Conservation (phyloP, 2,329 filamentous ascomycete genomes). For the Ophiostoma sp. region DNA sequence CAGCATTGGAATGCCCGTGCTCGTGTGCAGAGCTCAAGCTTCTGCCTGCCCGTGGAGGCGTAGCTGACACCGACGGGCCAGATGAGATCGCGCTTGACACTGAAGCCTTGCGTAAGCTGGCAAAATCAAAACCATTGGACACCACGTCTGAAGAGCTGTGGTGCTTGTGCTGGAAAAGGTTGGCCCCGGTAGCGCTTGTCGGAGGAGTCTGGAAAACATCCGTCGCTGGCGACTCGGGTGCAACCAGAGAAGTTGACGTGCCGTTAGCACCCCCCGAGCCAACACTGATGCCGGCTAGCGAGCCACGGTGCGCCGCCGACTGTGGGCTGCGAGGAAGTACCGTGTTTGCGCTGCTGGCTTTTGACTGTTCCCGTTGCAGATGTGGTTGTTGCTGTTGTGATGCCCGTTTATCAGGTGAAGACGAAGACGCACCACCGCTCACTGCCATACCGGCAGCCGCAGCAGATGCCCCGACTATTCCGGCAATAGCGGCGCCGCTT, state of each 20-base stretch:
- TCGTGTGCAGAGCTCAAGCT: conserved; percentile 33
- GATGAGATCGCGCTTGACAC: conserved; percentile 41
- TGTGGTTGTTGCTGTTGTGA: conserved; percentile 16
- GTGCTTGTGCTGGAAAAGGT: conserved; percentile 35
- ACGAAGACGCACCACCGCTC: conserved; percentile 6
- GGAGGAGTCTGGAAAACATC: conserved; percentile 49
- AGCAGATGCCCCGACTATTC: conserved; percentile 18
- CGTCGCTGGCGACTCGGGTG: conserved; percentile 37
- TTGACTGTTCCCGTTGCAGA: conserved; percentile 30
- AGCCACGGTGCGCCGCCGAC: conserved; percentile 34
- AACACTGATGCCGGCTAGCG: conserved; percentile 21
- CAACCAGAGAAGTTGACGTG: conserved; percentile 11
- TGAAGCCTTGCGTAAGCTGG: conserved; percentile 38
- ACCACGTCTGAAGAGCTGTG: conserved; percentile 43
- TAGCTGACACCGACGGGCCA: conserved; percentile 33
- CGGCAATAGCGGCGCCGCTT: conserved; percentile 24
- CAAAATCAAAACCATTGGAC: conserved; percentile 34
- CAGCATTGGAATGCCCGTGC: conserved; percentile 19
- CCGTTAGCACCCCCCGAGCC: conserved; percentile 11
- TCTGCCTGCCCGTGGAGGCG: conserved; percentile 33
- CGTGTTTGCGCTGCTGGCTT: conserved; percentile 33
- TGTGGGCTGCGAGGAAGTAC: conserved; percentile 34
- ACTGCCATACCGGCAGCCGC: conserved; percentile 11
- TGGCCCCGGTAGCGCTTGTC: conserved; percentile 36
- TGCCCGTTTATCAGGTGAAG: background rate